These are phyloP conservation scores for Ordospora colligata DNA, from an alignment of 371 early-diverging fungal species.

Conservation along the genomic window DNA sequence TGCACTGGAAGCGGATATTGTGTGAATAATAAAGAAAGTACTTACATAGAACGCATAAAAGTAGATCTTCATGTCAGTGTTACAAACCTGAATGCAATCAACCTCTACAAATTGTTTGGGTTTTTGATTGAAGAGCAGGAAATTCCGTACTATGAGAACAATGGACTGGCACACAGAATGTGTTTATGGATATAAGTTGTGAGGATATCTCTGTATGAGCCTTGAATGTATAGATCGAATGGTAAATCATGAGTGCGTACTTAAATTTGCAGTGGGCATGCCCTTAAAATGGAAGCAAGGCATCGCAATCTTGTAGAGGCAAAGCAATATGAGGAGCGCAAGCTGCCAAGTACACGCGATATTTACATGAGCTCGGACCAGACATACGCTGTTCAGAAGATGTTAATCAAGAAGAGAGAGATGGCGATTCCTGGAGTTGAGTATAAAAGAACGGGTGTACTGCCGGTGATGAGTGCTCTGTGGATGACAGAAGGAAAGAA, in stretches of 20 bases:
- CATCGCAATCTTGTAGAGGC: slow-evolving; percentile 41
- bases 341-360: background rate
- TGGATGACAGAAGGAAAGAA: slow-evolving; percentile 34
- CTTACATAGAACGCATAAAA: background rate
- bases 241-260: background rate
- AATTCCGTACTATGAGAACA: background rate
- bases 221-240: background rate
- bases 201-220: background rate
- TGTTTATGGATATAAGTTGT: background rate
- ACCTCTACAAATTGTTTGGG: background rate
- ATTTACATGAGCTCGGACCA: slow-evolving; percentile 26
- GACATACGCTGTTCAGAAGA: slow-evolving; percentile 37
- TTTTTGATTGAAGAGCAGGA: background rate
- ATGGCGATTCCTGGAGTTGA: slow-evolving; percentile 14
- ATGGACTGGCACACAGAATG: background rate
- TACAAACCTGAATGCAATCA: background rate
- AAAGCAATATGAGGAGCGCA: slow-evolving; percentile 16
- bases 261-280: background rate
- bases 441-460: slow-evolving; percentile 31
- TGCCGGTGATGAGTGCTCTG: slow-evolving; percentile 33
- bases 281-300: slow-evolving; percentile 14
- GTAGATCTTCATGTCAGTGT: background rate
- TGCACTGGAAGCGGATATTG: background rate
- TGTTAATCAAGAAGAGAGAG: slow-evolving; percentile 29
- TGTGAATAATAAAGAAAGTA: background rate